Evolutionary conservation across 352 stramenopile genomes (phyloP).

Genomic region (Phytopythium cucurbitacearum): DNA sequence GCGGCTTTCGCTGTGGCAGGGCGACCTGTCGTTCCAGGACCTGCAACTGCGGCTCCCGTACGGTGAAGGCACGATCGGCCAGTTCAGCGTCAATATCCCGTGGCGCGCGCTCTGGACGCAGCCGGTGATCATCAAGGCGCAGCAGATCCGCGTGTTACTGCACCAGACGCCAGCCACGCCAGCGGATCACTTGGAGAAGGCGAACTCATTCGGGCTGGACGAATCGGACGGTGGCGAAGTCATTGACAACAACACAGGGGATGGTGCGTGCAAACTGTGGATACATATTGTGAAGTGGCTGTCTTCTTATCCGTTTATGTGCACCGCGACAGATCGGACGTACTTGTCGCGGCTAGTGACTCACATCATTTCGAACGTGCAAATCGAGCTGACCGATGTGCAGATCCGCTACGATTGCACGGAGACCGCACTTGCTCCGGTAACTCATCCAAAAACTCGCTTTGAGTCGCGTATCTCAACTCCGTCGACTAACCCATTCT

Average conservation of each 20-base stretch:
- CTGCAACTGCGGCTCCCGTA: conserved; percentile 77
- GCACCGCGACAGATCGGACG: conserved; percentile 42
- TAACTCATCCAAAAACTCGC: conserved; percentile 10
- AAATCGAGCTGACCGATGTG: conserved; percentile 80
- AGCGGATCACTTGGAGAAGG: conserved; percentile 4
- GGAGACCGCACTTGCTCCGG: conserved; percentile 53
- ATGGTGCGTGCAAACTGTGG: conserved; percentile 2
- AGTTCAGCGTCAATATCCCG: conserved; percentile 79
- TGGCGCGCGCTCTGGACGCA: conserved; percentile 84
- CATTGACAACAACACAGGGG: conserved; percentile 1
- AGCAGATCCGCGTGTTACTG: conserved; percentile 63
- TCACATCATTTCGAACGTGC: conserved; percentile 84
- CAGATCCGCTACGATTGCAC: conserved; percentile 83
- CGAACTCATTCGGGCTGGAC: conserved; percentile 13
- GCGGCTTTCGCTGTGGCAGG: conserved; percentile 80
- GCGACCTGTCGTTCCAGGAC: conserved; percentile 80
- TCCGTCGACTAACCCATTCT: background rate
- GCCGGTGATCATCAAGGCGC: conserved; percentile 71
- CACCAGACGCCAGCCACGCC: conserved; percentile 43
- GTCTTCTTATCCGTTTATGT: background rate
- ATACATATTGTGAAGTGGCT: no score
- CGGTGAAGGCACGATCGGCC: conserved; percentile 70
- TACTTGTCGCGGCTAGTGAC: conserved; percentile 80
- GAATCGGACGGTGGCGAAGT: conserved; percentile 14
- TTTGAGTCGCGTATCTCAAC: no score